These are phyloP conservation scores for Ceratobasidium sp. DNA, from an alignment of 1,284 basidiomycete species.

Conservation along the genomic window DNA sequence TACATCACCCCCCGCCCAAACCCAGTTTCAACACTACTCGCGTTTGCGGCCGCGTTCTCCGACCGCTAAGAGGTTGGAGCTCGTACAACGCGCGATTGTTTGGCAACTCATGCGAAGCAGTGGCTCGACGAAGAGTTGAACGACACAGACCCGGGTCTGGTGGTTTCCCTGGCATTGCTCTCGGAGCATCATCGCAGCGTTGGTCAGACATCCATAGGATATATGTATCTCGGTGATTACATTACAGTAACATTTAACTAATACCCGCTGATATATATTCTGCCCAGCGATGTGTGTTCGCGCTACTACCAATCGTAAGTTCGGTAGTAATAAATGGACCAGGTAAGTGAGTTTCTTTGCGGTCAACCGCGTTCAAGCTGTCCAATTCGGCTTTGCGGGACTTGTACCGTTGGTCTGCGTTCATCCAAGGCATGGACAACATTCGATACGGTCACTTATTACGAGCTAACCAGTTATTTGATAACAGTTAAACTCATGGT, in stretches of 20 bases:
- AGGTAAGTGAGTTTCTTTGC: no score
- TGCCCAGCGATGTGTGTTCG: no score
- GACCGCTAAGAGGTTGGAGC: background rate
- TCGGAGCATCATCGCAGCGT: slow-evolving; percentile 25
- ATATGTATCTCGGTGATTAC: slow-evolving; percentile 29
- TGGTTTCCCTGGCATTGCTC: slow-evolving; percentile 10
- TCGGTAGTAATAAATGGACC: background rate
- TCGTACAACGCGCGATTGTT: background rate
- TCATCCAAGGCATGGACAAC: slow-evolving; percentile 12
- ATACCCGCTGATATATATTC: background rate
- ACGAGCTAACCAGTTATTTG: background rate
- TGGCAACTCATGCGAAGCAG: slow-evolving; percentile 26
- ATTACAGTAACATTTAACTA: background rate
- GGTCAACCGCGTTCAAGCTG: slow-evolving; percentile 17
- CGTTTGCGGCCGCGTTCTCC: slow-evolving; percentile 12
- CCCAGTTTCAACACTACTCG: no score
- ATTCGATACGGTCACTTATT: background rate
- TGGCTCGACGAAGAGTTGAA: slow-evolving; percentile 24
- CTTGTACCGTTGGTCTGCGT: slow-evolving; percentile 26
- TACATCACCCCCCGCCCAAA: no score
- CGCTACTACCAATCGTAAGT: no score
- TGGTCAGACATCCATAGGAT: slow-evolving; percentile 20
- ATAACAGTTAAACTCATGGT: no score
- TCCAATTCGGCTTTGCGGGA: background rate
- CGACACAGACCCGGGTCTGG: background rate